Evolutionary conservation across 805 yeast species (phyloP).

Genomic region (Candida xyloterini): DNA sequence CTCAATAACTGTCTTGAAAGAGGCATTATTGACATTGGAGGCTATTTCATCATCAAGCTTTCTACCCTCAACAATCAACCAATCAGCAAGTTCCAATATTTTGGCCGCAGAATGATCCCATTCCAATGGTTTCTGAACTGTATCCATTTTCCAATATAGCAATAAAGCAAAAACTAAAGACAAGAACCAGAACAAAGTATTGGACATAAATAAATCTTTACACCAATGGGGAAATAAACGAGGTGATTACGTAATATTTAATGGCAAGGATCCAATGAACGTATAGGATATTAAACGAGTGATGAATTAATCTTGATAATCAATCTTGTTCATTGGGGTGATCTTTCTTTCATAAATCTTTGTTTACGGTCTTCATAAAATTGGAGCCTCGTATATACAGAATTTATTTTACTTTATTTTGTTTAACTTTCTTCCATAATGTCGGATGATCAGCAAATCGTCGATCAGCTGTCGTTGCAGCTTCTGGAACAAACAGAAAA

Average conservation of each 20-base stretch:
- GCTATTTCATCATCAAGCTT: conserved; percentile 55
- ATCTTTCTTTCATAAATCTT: too few species aligned
- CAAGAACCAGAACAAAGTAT: conserved; percentile 6
- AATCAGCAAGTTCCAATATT: conserved; percentile 41
- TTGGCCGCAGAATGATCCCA: conserved; percentile 62
- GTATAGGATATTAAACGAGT: too few species aligned
- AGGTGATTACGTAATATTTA: too few species aligned
- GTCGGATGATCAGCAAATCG: conserved; percentile 7
- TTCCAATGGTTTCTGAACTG: conserved; percentile 41
- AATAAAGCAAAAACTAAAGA: conserved; percentile 1
- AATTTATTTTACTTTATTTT: neutral
- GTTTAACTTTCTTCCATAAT: neutral
- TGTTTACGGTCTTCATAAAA: too few species aligned
- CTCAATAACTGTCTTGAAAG: conserved; percentile 53
- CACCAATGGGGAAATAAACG: neutral
- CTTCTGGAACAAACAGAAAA: conserved; percentile 28
- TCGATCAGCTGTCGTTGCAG: conserved; percentile 26
- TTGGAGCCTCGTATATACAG: too few species aligned
- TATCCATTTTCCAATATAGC: neutral
- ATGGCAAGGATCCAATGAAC: too few species aligned
- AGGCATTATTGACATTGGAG: conserved; percentile 40
- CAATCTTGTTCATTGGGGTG: too few species aligned
- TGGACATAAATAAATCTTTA: conserved; percentile 4
- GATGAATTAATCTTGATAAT: too few species aligned
- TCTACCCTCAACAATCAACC: conserved; percentile 41